Evolutionary conservation across 495 filamentous ascomycete genomes (phyloP), one percentile per base, ranked within the genome.

Genomic region (Trichoderma gamsii): DNA sequence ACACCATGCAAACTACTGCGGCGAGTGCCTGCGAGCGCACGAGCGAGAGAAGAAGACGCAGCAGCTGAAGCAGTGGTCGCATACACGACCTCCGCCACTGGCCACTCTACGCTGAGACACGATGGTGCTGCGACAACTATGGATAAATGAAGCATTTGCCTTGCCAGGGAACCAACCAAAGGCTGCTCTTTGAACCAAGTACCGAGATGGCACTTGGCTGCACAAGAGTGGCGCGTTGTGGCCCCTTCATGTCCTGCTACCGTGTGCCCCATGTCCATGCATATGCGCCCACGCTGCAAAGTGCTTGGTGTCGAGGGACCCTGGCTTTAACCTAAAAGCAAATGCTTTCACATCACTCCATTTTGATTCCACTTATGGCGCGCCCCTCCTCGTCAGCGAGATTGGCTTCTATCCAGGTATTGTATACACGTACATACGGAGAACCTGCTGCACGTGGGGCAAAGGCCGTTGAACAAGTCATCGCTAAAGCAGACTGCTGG

Each of bases 131-230:
- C n/a, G 49, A 52, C 21, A n/a, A 7, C 5, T 18, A 52, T 21
- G 49, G 49, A n/a, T 9, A 5, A 18, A 52, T 52, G 15, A 9
- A n/a, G 49, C n/a, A 52, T 52, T 18, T n/a, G 49, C 49, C 44
- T n/a, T 52, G 49, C 49, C n/a, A 32, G 56, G 56, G 56, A 32
- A 61, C 56, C 56, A 61, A 61, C 56, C 25, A 61, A 61, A 52
- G 49, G 15, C 21, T 11, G 4, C 56, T 18, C 56, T 61, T 13
- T 3, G 23, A 23, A 13, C n/a, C 52, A 61, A 61, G 56, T 61
- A 61, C 56, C 56, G 56, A 61, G 56, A 61, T 61, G 56, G 56
- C 56, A 61, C 56, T 61, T 61, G 56, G 56, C 56, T 61, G 56
- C 56, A 61, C 56, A 61, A 61, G n/a, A 61, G 56, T 61, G 56